These are phyloP conservation scores for Camelina hispida DNA, from an alignment of 345 rosid species.

Conservation along the genomic window DNA sequence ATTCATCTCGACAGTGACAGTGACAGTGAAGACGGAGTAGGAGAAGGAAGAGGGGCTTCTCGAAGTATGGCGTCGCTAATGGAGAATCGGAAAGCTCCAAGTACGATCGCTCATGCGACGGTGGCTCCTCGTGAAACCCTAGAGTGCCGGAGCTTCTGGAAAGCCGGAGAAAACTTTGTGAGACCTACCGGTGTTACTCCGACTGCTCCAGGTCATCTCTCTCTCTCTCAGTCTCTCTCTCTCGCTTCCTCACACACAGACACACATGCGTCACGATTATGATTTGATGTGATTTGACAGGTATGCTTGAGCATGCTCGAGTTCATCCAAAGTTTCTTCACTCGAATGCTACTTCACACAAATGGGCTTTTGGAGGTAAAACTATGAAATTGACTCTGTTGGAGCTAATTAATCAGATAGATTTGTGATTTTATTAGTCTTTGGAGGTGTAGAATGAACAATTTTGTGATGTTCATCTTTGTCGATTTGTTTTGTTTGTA, in stretches of 20 bases:
- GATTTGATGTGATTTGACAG: slow-evolving; percentile 43
- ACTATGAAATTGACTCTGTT: background rate
- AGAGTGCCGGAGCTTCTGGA: slow-evolving; percentile 83
- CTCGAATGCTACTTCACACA: slow-evolving; percentile 97
- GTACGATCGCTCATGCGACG: slow-evolving; percentile 17
- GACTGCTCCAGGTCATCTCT: background rate
- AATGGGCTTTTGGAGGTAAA: slow-evolving; percentile 97
- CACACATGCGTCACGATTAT: background rate
- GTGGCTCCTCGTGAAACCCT: slow-evolving; percentile 40
- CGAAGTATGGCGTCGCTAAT: slow-evolving; percentile 18
- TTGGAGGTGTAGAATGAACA: background rate
- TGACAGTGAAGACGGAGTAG: slow-evolving; percentile 49
- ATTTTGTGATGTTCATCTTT: background rate
- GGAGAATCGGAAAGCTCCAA: slow-evolving; percentile 31
- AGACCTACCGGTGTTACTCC: slow-evolving; percentile 42
- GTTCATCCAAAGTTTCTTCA: slow-evolving; percentile 95
- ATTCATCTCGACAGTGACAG: slow-evolving; percentile 45
- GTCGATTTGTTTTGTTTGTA: background rate
- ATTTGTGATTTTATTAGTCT: background rate
- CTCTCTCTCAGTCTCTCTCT: background rate
- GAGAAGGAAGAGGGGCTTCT: background rate
- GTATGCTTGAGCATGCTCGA: slow-evolving; percentile 82
- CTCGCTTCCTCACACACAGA: background rate
- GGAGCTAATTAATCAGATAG: background rate
- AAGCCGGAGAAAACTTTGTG: slow-evolving; percentile 62